These are phyloP conservation scores for Cordia subcordata DNA, from an alignment of 257 asterid species.

Conservation along the genomic window DNA sequence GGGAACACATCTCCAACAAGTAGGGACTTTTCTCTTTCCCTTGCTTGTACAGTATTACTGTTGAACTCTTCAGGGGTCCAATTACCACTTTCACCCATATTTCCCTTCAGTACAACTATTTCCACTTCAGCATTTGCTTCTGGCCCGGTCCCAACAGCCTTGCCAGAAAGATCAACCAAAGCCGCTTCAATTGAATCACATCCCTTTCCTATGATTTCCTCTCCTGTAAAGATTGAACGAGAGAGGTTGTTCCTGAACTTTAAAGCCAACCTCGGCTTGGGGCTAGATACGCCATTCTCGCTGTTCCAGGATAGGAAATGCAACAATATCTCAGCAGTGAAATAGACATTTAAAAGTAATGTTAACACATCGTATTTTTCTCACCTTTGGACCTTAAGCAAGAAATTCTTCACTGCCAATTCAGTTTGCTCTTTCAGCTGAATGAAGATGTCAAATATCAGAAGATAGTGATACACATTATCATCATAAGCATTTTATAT, in stretches of 20 bases:
- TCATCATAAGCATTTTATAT: too few relatives aligned
- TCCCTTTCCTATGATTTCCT: constrained; percentile 37
- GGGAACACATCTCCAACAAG: constrained; percentile 22
- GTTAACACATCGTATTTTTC: too few relatives aligned
- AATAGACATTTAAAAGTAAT: too few relatives aligned
- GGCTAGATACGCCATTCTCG: constrained; percentile 8
- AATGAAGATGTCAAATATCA: too few relatives aligned
- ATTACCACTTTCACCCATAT: constrained; percentile 9
- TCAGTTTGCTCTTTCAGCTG: too few relatives aligned
- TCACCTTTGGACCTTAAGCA: too few relatives aligned
- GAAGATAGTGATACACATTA: too few relatives aligned
- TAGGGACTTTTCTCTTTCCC: constrained; percentile 38
- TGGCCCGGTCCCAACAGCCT: constrained; percentile 22
- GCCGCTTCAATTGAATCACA: constrained; percentile 19
- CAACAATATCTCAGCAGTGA: too few relatives aligned
- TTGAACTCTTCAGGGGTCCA: constrained; percentile 29
- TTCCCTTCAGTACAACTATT: constrained; percentile 32
- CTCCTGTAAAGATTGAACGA: constrained; percentile 26
- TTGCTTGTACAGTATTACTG: constrained; percentile 23
- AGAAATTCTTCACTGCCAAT: too few relatives aligned
- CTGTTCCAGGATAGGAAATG: constrained; percentile 13
- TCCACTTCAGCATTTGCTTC: constrained; percentile 42
- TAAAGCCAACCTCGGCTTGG: constrained; percentile 26
- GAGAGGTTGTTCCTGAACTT: constrained; percentile 26
- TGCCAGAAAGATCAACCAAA: constrained; percentile 26